Evolutionary conservation across 257 asterid genomes (phyloP), one percentile per base, ranked within the genome.

Genomic region (Knoxia roxburghii): DNA sequence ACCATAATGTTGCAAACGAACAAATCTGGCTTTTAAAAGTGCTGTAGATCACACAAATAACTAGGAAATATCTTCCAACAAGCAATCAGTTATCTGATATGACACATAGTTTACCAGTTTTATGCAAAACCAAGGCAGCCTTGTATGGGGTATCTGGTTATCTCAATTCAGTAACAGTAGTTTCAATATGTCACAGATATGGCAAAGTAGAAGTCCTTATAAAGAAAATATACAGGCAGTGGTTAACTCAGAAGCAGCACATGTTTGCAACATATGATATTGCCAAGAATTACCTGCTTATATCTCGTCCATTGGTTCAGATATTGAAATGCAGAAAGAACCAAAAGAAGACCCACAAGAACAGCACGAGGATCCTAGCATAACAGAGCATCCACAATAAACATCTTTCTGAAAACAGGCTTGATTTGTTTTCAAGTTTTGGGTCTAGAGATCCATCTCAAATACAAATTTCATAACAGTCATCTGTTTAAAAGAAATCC

Each of bases 351-450:
- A 74, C 97, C 96, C 78, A 89, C 82, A n/a, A 90, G 92, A 73
- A 90, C 96, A 74, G 96, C 97, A 74, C 95, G 99, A 46, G 97
- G 83, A 81, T 89, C 97, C 99, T 86, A 77, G 74, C 52, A 75
- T 60, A 69, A 53, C 43, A 57, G 79, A 68, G 61, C 23, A 61
- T 3, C 35, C 52, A 40, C 21, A 40, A 40, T 64, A 56, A 65
- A 14, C 66, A 48, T 59, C 29, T 43, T 46, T 8, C 29, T 3
- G 14, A 4, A 14, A 26, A 12, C 17, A 9, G 41, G 9, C 41
- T 3, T 3, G 41, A 3, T 37, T 37, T 37, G 6, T 9, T 37
- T 37, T 37, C 4, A 37, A 37, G 41, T 37, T 9, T 3, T 37
- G 6, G 9, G 9, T 9, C 41, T 9, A 37, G 41, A 37, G 9